Base-by-base conservation (phyloP, 352 stramenopile genomes). In the Globisporangium recalcitrans region DNA sequence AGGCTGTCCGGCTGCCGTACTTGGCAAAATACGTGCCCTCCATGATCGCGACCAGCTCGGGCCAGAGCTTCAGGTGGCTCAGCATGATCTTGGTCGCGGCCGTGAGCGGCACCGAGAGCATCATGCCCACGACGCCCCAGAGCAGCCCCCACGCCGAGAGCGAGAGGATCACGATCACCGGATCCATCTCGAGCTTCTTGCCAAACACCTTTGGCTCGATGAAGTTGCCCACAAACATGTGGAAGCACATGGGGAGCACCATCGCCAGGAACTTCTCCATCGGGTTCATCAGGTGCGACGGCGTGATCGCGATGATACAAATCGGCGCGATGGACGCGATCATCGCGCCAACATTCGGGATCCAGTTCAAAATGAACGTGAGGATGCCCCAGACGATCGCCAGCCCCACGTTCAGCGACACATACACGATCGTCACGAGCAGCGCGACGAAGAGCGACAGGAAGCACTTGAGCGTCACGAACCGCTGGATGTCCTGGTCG, bases 181-280 rank as follows among this genome's bases (percentile, higher is more conserved):
- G 86, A 48, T 91, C 85, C 59, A 95, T 93, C 65, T 95, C 86
- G 11, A 95, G 79, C 61, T 90, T 90, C 31, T 75, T 75, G n/a
- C 86, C 86, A 63, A 95, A 92, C 13, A 95, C 85, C 57, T 91
- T 92, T 19, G 86, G 86, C 62, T 95, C 86, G 51, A 95, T 88
- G 52, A 95, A 95, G 65, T 93, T 95, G 36, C 86, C 86, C 16
- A 93, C 83, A 63, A 95, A 93, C 79, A 90, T 90, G 77, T 95
- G 86, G 65, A 95, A 93, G 60, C 77, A 91, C 82, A 92, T 93
- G 8, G 86, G 86, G 57, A 95, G 64, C 31, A 78, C 65, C 67
- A 95, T 90, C 7, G 86, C 86, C 24, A 95, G 55, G 65, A 95
- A 91, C 70, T 95, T 95, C 61, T 95, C 84, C 84, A 95, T 93